A percentile compares a stretch with the other conserved stretches of the same genome.
Evolutionary conservation across 805 yeast genomes (phyloP).

Genomic region (Pichia kluyveri): DNA sequence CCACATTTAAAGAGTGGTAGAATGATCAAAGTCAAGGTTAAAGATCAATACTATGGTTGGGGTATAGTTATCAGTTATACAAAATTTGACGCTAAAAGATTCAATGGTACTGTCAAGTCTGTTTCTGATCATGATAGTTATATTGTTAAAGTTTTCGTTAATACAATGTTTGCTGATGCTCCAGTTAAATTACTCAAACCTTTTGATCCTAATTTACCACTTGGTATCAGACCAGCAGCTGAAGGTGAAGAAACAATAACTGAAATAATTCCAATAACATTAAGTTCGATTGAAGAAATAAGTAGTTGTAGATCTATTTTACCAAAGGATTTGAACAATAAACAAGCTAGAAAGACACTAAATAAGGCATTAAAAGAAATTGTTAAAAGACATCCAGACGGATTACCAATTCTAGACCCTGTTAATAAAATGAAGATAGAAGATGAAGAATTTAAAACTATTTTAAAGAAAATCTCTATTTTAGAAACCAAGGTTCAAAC

Average conservation of each 20-base stretch:
- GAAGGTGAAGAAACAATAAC: slow-evolving; percentile 63
- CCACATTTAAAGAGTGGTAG: slow-evolving; percentile 88
- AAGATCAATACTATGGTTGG: slow-evolving; percentile 83
- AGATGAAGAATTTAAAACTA: slow-evolving; percentile 58
- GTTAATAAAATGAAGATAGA: slow-evolving; percentile 81
- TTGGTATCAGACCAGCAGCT: slow-evolving; percentile 79
- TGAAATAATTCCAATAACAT: slow-evolving; percentile 77
- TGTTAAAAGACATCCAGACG: slow-evolving; percentile 77
- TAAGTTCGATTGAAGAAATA: slow-evolving; percentile 63
- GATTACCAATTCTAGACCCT: slow-evolving; percentile 88
- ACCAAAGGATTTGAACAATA: slow-evolving; percentile 64
- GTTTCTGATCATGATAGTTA: slow-evolving; percentile 85
- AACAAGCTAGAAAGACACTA: slow-evolving; percentile 48
- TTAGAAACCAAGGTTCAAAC: slow-evolving; percentile 64
- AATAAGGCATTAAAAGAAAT: slow-evolving; percentile 74
- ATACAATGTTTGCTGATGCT: slow-evolving; percentile 69
- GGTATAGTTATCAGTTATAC: slow-evolving; percentile 74
- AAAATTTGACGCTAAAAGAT: slow-evolving; percentile 39
- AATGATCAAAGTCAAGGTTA: slow-evolving; percentile 58
- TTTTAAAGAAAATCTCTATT: slow-evolving; percentile 73
- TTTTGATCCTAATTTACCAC: slow-evolving; percentile 69
- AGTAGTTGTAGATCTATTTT: slow-evolving; percentile 75
- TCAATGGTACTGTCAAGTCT: slow-evolving; percentile 39
- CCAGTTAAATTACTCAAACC: slow-evolving; percentile 77
- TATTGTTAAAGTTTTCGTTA: slow-evolving; percentile 75